Evolutionary conservation across 306 rosid species (phyloP), one percentile per base, ranked within the genome.

Genomic region (Pyrus betulifolia): DNA sequence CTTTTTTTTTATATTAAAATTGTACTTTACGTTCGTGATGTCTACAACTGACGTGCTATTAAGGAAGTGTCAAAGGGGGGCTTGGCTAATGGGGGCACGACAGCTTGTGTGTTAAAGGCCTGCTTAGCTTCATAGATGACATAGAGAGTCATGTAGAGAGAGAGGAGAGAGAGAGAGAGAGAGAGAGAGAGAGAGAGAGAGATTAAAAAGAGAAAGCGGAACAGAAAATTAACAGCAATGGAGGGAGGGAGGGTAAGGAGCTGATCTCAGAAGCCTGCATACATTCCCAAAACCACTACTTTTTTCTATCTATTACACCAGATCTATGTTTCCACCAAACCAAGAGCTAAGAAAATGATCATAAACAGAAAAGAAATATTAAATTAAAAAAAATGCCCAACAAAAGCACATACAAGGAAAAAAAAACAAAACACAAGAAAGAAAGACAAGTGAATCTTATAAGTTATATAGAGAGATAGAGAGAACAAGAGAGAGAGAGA

Each of bases 251-350:
- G 81, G 81, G 80, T 70, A 77, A 70, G 76, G 84, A 81, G 90
- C 79, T 89, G 96, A 86, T 76, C 91, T 88, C 89, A 91, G 89
- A 86, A 69, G 59, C 86, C 87, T 79, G 88, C 73, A 81, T 86
- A 88, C 84, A 83, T 86, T 86, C 78, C 86, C 81, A 83, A 83
- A 83, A 76, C 62, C 84, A 76, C 79, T 82, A 77, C 83, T 80
- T 79, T 84, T 23, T 83, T 88, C 83, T 59, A 84, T 84, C 86
- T 86, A 66, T 88, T 77, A 85, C 85, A 89, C 91, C 89, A 94
- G 98, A 94, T 94, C 96, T 92, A 87, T 86, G 82, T 74, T 82
- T 88, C 81, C 80, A 80, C 84, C 85, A 80, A 79, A 84, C 86
- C 85, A 83, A 83, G 78, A 86, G 82, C 82, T 80, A 69, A 83